Conservation (phyloP, 139 green algal genomes). For the Pycnococcus provasolii region DNA sequence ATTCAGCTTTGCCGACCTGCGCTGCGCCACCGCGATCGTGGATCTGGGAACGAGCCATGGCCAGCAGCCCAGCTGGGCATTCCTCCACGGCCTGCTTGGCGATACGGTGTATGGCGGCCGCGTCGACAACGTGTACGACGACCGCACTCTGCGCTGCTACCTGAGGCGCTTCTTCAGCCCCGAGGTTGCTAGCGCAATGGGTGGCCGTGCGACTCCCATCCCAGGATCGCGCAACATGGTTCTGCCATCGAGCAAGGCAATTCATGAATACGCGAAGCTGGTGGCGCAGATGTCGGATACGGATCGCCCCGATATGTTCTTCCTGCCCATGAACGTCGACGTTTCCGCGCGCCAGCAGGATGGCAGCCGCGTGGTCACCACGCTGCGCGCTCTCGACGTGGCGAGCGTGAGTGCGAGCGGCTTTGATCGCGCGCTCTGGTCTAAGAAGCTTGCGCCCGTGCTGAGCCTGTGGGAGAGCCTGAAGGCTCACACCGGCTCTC, state of each 20-base stretch:
- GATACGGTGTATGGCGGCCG: constrained; percentile 68
- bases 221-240: neutral
- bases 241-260: too few relatives aligned
- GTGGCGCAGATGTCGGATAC: constrained; percentile 40
- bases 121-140: constrained; percentile 55
- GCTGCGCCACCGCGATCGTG: constrained; percentile 53
- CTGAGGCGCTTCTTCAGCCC: constrained; percentile 45
- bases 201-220: neutral
- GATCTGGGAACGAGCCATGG: constrained; percentile 14
- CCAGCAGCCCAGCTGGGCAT: constrained; percentile 43
- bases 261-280: constrained; percentile 35
- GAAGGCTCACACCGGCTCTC: neutral
- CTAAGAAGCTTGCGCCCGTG: constrained; percentile 43
- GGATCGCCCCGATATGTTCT: constrained; percentile 51
- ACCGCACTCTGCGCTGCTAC: constrained; percentile 44
- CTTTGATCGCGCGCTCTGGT: constrained; percentile 44
- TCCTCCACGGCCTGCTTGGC: constrained; percentile 58
- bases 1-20: constrained; percentile 65
- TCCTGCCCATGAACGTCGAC: constrained; percentile 61
- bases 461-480: constrained; percentile 47
- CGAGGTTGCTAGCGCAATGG: constrained; percentile 19
- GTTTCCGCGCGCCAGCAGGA: constrained; percentile 36
- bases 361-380: neutral
- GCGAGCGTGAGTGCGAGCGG: neutral
- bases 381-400: neutral